Evolutionary conservation across 1,284 basidiomycete species (phyloP).

Genomic region (Ceratobasidium sp.): DNA sequence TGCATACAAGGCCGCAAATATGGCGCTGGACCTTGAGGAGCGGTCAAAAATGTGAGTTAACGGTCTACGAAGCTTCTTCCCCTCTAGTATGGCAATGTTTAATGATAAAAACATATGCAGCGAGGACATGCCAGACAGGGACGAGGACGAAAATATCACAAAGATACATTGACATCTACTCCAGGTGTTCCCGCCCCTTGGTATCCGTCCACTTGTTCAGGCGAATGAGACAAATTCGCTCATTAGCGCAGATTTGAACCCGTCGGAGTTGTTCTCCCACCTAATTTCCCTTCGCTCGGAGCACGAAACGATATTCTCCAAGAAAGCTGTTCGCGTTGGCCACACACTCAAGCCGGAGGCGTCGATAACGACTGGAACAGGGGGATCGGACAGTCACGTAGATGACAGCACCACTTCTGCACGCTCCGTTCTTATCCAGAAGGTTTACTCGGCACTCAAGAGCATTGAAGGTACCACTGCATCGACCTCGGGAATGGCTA

Average conservation of each 20-base stretch:
- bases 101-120: neutral
- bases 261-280: neutral
- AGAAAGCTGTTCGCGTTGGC: constrained; percentile 5
- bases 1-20: constrained; percentile 5
- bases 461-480: constrained; percentile 20
- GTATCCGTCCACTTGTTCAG: neutral
- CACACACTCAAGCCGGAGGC: constrained; percentile 1
- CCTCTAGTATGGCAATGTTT: neutral
- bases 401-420: constrained; percentile 24
- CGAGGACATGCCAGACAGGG: neutral
- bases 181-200: constrained; percentile 8
- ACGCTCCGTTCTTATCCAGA: constrained; percentile 12
- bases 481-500: neutral
- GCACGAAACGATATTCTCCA: neutral
- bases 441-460: constrained; percentile 33
- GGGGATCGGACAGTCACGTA: constrained; percentile 49
- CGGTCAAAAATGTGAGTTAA: neutral
- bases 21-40: constrained; percentile 19
- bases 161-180: neutral
- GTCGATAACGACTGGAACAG: constrained; percentile 43
- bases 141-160: neutral
- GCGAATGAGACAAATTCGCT: neutral
- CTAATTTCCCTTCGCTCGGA: neutral
- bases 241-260: neutral
- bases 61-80: too few species aligned